phyloP scores from a whole-genome alignment of 345 rosid genomes.

The Sonneratia alba region DNA sequence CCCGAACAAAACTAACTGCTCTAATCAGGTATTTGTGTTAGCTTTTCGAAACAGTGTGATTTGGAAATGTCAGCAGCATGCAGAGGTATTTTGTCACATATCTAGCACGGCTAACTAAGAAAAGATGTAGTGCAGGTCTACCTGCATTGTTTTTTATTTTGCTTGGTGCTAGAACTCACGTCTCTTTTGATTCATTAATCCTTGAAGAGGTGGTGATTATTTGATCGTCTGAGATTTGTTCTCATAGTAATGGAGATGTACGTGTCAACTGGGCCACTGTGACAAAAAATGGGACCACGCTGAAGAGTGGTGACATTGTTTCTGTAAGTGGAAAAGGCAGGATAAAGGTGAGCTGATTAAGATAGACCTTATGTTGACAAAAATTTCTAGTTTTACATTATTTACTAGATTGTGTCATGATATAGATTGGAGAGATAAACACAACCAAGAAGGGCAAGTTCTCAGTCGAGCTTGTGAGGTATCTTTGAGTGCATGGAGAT shows the following conservation, averaged over 20 bases:
- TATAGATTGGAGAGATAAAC: conserved; percentile 6
- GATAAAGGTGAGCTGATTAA: conserved; percentile 40
- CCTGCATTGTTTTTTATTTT: neutral
- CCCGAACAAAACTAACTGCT: conserved; percentile 72
- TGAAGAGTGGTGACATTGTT: conserved; percentile 75
- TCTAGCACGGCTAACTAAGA: neutral
- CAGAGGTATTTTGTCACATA: neutral
- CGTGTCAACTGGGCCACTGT: conserved; percentile 74
- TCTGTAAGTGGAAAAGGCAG: conserved; percentile 91
- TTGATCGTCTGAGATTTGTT: neutral
- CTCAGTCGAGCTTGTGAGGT: conserved; percentile 7
- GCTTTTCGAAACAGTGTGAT: no score
- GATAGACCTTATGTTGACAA: neutral
- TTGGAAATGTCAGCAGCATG: no score
- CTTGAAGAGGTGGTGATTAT: neutral
- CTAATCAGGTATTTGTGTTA: conserved; percentile 54
- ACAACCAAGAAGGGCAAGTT: conserved; percentile 9
- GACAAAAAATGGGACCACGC: conserved; percentile 59
- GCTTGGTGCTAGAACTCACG: neutral
- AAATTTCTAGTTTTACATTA: neutral
- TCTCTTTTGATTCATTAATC: neutral
- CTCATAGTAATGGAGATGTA: conserved; percentile 58
- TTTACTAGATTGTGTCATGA: neutral
- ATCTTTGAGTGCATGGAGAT: neutral
- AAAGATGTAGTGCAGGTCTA: neutral